These are phyloP conservation scores for Xylaria palmicola DNA, from an alignment of 495 filamentous ascomycete species.

Conservation along the genomic window DNA sequence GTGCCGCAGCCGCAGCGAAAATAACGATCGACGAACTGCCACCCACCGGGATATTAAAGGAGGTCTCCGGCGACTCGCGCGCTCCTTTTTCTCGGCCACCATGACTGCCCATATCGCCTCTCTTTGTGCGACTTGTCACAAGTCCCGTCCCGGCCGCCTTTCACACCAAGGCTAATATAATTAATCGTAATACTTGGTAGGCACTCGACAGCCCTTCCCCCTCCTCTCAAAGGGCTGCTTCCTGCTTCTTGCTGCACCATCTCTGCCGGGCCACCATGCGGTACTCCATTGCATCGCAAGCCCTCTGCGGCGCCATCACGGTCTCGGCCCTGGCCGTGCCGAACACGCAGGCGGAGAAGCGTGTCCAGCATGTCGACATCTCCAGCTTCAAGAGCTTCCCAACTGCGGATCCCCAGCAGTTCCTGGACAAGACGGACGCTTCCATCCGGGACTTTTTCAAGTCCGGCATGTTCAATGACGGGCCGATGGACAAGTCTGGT, in stretches of 20 bases:
- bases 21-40: conserved; percentile 15
- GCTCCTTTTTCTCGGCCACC: background rate
- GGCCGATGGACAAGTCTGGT: conserved; percentile 9
- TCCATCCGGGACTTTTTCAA: conserved; percentile 3
- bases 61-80: conserved; percentile 1
- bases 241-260: background rate
- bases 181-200: conserved; percentile 10
- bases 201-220: background rate
- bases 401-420: conserved; percentile 6
- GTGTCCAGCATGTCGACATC: conserved; percentile 25
- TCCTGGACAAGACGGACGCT: conserved; percentile 7
- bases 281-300: conserved; percentile 24
- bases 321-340: conserved; percentile 26
- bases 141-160: conserved; percentile 2
- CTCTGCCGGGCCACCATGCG: conserved; percentile 23
- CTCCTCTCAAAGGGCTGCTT: conserved; percentile 19
- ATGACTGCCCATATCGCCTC: conserved; percentile 8
- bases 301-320: conserved; percentile 29
- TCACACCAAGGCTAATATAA: conserved; percentile 1
- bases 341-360: conserved; percentile 16
- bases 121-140: conserved; percentile 8
- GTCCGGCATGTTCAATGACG: conserved; percentile 11
- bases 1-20: conserved; percentile 4
- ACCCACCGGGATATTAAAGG: conserved; percentile 17
- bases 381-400: conserved; percentile 27